phyloP scores from a whole-genome alignment of 257 asterid species.

The Solanum piurae region DNA sequence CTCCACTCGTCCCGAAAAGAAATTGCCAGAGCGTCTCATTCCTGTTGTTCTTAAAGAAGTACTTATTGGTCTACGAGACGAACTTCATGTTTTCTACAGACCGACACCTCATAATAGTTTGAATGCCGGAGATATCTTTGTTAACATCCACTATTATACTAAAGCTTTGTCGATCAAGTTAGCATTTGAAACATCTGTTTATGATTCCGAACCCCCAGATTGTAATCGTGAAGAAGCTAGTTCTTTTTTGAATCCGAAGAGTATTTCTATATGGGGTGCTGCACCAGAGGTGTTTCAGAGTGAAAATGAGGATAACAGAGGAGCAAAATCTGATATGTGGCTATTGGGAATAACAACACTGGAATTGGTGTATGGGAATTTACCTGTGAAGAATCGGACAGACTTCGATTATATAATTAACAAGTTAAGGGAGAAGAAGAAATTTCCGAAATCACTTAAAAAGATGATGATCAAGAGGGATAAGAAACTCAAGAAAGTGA shows the following conservation, averaged over 20 bases:
- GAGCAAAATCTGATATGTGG: conserved; percentile 9
- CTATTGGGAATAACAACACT: conserved; percentile 8
- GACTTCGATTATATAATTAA: neutral
- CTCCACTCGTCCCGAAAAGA: neutral
- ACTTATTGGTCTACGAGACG: neutral
- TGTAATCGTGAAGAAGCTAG: neutral
- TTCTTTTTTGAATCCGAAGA: neutral
- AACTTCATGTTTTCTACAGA: neutral
- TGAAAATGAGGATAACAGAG: neutral
- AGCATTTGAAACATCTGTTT: neutral
- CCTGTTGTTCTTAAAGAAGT: neutral
- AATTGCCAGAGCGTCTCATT: neutral
- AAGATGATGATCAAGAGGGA: neutral
- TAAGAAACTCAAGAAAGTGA: neutral
- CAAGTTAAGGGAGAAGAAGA: neutral
- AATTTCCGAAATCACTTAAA: neutral
- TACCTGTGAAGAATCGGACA: neutral
- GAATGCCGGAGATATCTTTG: neutral
- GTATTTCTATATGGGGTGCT: conserved; percentile 2
- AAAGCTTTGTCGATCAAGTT: neutral
- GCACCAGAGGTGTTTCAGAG: conserved; percentile 8
- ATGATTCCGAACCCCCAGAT: neutral
- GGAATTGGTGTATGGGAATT: conserved; percentile 12
- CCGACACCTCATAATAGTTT: neutral
- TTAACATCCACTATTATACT: neutral